Percentiles rank a stretch among this genome's conserved stretches.
Evolutionary conservation across 352 stramenopile species (phyloP).

Genomic region (Phytophthora litchii): DNA sequence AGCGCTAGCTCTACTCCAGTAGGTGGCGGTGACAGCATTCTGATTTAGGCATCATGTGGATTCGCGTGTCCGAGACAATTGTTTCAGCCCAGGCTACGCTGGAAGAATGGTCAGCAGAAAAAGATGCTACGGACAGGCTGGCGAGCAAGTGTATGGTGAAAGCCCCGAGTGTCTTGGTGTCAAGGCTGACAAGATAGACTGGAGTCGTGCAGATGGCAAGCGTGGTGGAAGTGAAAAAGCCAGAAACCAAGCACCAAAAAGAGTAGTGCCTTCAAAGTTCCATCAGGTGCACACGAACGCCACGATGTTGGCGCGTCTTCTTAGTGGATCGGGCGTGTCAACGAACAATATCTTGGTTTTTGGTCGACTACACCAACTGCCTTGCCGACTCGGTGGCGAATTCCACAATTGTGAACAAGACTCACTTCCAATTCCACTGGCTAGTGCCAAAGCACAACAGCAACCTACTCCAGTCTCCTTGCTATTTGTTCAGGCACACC

Average conservation of each 20-base stretch:
- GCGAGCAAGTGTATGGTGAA: slow-evolving; percentile 13
- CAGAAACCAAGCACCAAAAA: slow-evolving; percentile 19
- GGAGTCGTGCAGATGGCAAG: slow-evolving; percentile 11
- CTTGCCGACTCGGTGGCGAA: slow-evolving; percentile 14
- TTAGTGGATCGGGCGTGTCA: slow-evolving; percentile 24
- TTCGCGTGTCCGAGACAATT: slow-evolving; percentile 13
- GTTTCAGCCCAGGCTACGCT: slow-evolving; percentile 16
- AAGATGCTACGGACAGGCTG: slow-evolving; percentile 22
- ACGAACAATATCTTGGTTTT: slow-evolving; percentile 5
- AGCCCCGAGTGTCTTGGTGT: slow-evolving; percentile 7
- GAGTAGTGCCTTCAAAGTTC: slow-evolving; percentile 20
- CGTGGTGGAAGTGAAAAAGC: slow-evolving; percentile 18
- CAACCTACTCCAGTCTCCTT: slow-evolving; percentile 14
- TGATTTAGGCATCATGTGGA: slow-evolving; percentile 24
- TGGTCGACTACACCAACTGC: slow-evolving; percentile 7
- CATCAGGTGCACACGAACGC: slow-evolving; percentile 11
- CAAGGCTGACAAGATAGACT: slow-evolving; percentile 10
- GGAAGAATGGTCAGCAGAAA: slow-evolving; percentile 24
- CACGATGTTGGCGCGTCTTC: slow-evolving; percentile 27
- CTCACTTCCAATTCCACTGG: slow-evolving; percentile 38
- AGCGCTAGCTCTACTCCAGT: slow-evolving; percentile 3
- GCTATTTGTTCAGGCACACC: slow-evolving; percentile 1
- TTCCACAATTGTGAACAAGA: slow-evolving; percentile 15
- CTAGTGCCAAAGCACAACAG: slow-evolving; percentile 21
- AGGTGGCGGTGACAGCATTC: slow-evolving; percentile 16